These are phyloP conservation scores for Fusarium piperis DNA, from an alignment of 2,329 filamentous ascomycete genomes.

Conservation along the genomic window DNA sequence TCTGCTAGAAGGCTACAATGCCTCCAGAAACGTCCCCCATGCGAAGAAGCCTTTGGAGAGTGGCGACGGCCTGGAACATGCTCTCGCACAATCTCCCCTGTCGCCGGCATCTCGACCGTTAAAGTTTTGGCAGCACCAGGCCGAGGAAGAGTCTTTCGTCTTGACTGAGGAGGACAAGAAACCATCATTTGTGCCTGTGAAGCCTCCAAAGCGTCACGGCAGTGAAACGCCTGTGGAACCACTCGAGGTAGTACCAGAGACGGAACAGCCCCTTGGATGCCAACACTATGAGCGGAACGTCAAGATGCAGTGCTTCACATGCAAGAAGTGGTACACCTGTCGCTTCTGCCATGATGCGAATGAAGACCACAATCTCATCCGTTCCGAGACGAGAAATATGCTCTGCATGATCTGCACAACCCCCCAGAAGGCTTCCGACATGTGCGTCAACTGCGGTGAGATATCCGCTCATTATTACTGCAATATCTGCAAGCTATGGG, in stretches of 20 bases:
- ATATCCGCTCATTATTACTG: conserved; percentile 92
- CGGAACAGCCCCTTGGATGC: conserved; percentile 72
- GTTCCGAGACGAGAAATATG: conserved; percentile 92
- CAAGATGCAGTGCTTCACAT: conserved; percentile 92
- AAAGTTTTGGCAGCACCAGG: conserved; percentile 66
- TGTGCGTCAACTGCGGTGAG: conserved; percentile 80
- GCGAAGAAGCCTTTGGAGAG: conserved; percentile 25
- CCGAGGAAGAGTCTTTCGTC: conserved; percentile 58
- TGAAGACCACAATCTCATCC: conserved; percentile 81
- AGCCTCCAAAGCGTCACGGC: conserved; percentile 55
- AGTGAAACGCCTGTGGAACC: conserved; percentile 50
- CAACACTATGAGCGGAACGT: conserved; percentile 95
- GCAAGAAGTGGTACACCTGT: conserved; percentile 92
- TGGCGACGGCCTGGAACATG: conserved; percentile 37
- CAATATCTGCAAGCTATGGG: conserved; percentile 94
- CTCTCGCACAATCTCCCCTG: conserved; percentile 53
- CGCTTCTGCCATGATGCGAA: conserved; percentile 90
- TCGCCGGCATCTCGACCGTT: conserved; percentile 59
- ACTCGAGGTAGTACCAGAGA: conserved; percentile 36
- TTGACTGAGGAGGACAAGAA: conserved; percentile 69
- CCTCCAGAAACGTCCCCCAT: conserved; percentile 42
- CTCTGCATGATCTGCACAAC: conserved; percentile 94
- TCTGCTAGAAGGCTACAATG: conserved; percentile 73
- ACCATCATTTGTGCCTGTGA: conserved; percentile 73
- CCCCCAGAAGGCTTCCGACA: conserved; percentile 82